These are phyloP conservation scores for Hysterium pulicare DNA, from an alignment of 2,329 filamentous ascomycete genomes.

Conservation along the genomic window DNA sequence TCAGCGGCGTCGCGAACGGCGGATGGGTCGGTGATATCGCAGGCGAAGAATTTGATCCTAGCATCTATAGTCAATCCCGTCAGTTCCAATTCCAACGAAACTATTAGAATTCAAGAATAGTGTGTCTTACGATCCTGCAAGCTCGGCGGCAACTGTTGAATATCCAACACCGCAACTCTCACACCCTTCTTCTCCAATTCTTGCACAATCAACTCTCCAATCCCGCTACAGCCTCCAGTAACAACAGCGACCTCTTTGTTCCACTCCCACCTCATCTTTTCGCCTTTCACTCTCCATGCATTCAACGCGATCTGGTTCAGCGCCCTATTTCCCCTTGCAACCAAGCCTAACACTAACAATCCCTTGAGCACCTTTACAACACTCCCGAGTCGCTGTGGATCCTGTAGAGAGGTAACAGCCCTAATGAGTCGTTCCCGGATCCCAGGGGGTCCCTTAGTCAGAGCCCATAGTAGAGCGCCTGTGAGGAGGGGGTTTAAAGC, in stretches of 20 bases:
- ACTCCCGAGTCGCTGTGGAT: conserved; percentile 17
- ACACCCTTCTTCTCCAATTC: conserved; percentile 23
- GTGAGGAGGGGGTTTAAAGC: conserved; percentile 30
- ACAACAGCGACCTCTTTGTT: conserved; percentile 33
- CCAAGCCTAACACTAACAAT: conserved; percentile 31
- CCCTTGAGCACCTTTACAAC: conserved; percentile 26
- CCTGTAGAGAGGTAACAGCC: conserved; percentile 18
- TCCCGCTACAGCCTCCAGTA: conserved; percentile 36
- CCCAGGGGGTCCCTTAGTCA: conserved; percentile 28
- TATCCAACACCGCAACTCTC: conserved; percentile 32
- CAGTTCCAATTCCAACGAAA: conserved; percentile 23
- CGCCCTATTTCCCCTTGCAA: conserved; percentile 21
- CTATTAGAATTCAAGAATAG: not conserved
- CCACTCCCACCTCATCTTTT: conserved; percentile 34
- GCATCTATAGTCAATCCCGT: conserved; percentile 21
- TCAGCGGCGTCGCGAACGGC: conserved; percentile 25
- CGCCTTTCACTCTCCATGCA: conserved; percentile 36
- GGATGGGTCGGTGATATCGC: conserved; percentile 31
- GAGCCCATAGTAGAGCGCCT: conserved; percentile 25
- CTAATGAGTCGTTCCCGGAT: conserved; percentile 21
- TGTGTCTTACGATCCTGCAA: conserved; percentile 24
- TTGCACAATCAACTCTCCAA: conserved; percentile 31
- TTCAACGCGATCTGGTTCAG: conserved; percentile 35
- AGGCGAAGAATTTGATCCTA: conserved; percentile 27
- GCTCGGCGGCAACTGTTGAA: conserved; percentile 24